Percentiles rank a stretch among this genome's conserved stretches.
Conservation (phyloP, 169 alveolate species). For the Theileria orientalis region DNA sequence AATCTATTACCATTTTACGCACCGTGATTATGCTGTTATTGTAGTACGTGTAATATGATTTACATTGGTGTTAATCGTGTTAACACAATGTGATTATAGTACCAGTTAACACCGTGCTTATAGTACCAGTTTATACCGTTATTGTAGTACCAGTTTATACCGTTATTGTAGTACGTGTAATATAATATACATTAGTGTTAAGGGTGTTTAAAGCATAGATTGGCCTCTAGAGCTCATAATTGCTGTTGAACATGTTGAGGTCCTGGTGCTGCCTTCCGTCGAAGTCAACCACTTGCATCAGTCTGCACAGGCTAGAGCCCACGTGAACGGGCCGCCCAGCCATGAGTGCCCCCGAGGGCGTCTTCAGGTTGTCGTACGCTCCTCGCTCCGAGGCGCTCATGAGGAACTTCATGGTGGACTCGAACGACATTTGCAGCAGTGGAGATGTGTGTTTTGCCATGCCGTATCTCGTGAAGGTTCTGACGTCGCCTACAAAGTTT, state of each 20-base stretch:
- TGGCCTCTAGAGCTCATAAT: neutral
- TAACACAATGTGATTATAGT: too few species aligned
- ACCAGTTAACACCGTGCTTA: too few species aligned
- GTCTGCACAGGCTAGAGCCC: conserved; percentile 59
- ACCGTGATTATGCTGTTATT: neutral
- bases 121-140: too few species aligned
- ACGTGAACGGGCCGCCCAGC: conserved; percentile 62
- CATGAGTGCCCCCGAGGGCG: conserved; percentile 76
- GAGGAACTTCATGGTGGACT: conserved; percentile 91
- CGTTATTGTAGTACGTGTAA: too few species aligned
- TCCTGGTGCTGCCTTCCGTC: neutral
- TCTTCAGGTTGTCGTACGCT: conserved; percentile 70
- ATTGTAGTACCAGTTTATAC: too few species aligned
- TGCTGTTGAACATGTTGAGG: neutral
- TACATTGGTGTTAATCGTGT: too few species aligned
- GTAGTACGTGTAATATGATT: neutral
- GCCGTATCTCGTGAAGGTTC: conserved; percentile 72
- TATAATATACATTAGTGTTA: neutral
- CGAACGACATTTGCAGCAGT: conserved; percentile 95
- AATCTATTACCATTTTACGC: neutral
- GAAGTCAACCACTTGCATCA: conserved; percentile 30
- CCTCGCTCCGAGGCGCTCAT: conserved; percentile 85
- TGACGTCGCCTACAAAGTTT: conserved; percentile 27
- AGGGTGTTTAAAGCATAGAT: neutral
- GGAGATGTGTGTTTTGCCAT: conserved; percentile 91